These are phyloP conservation scores for Eucalyptus erythrocorys DNA, from an alignment of 345 rosid species.

Conservation along the genomic window DNA sequence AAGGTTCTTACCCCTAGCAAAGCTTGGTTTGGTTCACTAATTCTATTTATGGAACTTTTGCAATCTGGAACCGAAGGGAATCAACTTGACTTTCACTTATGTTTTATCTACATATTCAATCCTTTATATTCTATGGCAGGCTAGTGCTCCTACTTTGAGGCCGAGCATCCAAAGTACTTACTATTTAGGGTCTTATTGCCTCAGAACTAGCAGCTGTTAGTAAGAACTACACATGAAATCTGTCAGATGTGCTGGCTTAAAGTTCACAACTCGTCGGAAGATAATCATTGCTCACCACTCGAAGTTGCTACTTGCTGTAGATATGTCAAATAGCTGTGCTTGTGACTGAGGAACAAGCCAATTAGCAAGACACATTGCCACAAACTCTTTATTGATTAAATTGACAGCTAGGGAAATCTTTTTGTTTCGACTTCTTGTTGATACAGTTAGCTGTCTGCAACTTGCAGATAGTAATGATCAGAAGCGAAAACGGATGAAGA, in stretches of 20 bases:
- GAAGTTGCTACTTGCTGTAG: neutral
- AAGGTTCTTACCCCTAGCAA: neutral
- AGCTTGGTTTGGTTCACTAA: neutral
- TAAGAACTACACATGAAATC: neutral
- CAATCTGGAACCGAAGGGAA: neutral
- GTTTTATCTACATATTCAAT: neutral
- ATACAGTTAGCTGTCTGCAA: constrained; percentile 7
- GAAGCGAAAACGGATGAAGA: constrained; percentile 66
- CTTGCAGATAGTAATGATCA: constrained; percentile 71
- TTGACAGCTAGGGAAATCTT: neutral
- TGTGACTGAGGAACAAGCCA: neutral
- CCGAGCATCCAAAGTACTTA: neutral
- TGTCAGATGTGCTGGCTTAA: neutral
- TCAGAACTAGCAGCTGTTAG: neutral
- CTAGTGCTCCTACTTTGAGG: neutral
- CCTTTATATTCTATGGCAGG: neutral
- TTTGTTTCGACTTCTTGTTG: neutral
- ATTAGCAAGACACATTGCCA: neutral
- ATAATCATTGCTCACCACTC: neutral
- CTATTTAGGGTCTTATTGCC: neutral
- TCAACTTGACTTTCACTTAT: neutral
- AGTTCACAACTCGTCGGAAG: neutral
- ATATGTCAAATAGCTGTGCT: neutral
- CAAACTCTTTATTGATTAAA: neutral
- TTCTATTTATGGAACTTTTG: neutral